A percentile compares a stretch with the other conserved stretches of the same genome.
These are phyloP conservation scores for Thalia dealbata DNA, from an alignment of 176 grass and related monocot genomes.

Conservation along the genomic window DNA sequence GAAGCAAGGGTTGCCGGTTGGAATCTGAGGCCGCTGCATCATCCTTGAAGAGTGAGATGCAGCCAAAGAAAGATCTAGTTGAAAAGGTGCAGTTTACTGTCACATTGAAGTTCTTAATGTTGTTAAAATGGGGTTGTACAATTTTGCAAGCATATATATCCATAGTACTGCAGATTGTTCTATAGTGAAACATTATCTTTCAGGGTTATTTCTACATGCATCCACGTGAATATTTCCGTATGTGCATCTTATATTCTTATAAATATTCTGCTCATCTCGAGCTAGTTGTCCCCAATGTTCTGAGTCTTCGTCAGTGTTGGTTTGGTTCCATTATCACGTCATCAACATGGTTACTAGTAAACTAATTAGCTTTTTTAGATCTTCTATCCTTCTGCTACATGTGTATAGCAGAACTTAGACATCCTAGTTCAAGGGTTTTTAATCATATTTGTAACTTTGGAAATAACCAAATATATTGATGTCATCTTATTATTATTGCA, in stretches of 20 bases:
- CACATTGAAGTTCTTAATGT: background rate
- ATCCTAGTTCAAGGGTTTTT: background rate
- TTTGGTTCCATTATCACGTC: too few species aligned
- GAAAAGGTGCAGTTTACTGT: conserved; percentile 3
- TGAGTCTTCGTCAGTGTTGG: too few species aligned
- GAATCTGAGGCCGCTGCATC: background rate
- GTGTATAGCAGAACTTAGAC: background rate
- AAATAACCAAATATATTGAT: background rate
- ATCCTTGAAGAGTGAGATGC: conserved; percentile 2
- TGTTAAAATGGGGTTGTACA: background rate
- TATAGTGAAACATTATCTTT: background rate
- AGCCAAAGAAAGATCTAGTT: background rate
- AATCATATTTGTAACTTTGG: background rate
- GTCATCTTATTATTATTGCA: conserved; percentile 40
- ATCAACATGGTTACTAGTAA: too few species aligned
- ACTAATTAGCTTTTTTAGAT: too few species aligned
- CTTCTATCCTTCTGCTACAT: too few species aligned
- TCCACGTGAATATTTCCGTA: background rate
- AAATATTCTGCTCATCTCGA: too few species aligned
- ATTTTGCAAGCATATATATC: background rate
- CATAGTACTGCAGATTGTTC: background rate
- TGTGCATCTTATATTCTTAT: too few species aligned
- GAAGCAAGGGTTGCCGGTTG: background rate
- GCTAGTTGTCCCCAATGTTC: too few species aligned
- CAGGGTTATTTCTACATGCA: background rate